Evolutionary conservation across 805 yeast genomes (phyloP), one percentile per base, ranked within the genome.

Genomic region (Pichia ethanolica): DNA sequence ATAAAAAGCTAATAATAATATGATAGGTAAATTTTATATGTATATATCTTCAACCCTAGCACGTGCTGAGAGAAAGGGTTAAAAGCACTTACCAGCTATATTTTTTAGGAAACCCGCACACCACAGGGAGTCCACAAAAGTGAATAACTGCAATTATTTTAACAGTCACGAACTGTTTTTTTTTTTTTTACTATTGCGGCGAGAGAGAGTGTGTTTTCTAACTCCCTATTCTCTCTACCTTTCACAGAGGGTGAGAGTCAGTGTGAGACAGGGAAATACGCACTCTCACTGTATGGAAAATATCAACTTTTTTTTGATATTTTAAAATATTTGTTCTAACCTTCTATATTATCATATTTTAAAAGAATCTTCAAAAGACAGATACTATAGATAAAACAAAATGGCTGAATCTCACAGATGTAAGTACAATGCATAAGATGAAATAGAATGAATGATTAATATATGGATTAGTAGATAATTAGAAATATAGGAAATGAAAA

Each of bases 331-430:
- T 25, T 14, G 5, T 25, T 8, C 12, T 10, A 10, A 9, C n/a
- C n/a, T 20, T 20, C 20, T 20, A 20, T 20, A 20, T 20, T 20
- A 20, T 3, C 3, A 20, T 39, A 28, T 39, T 26, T 36, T 36
- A 39, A 39, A 25, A 27, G 3, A 9, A 39, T 25, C 14, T 32
- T 27, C 39, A 20, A 14, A 44, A 39, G 40, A 30, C 51, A 45
- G 49, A 46, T 49, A 46, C 39, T 51, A 55, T 52, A 52, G 55
- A 59, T 51, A 60, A 49, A 59, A 53, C 62, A 80, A 73, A 77
- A 88, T 88, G 96, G 89, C 95, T 80, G 95, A 87, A 82, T 84
- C 95, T 73, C 95, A 88, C 80, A 88, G 96, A 89, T 85, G 96
- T 87, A 88, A 76, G 96, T 86, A 51, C 30, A 12, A 20, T 20